Evolutionary conservation across 2,329 filamentous ascomycete genomes (phyloP), one percentile per base, ranked within the genome.

Genomic region (Aspergillus sergii): DNA sequence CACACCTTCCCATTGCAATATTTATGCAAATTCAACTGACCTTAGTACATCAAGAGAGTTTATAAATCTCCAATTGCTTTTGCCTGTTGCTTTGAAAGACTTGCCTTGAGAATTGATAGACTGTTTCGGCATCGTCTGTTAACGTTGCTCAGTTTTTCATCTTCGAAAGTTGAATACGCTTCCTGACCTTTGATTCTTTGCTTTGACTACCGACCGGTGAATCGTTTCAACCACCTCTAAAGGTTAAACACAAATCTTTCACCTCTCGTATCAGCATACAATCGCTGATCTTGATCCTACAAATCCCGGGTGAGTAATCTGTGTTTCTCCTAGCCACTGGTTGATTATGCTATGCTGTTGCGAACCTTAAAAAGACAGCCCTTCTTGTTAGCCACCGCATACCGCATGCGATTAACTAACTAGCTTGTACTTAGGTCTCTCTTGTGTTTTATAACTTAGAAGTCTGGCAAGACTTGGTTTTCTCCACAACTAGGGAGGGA

Each of bases 401-500:
- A n/a, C 9, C 21, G 9, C 28, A 11, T 51, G 28, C 28, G 26
- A 12, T 21, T 51, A 8, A 21, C 48, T 51, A 51, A 51, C 12
- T 10, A 23, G 11, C 23, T 32, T 32, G 4, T 30, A n/a, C 30
- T 16, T 28, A 51, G 48, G 10, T 51, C 48, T 50, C 26, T 34
- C 19, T 16, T 12, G 14, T 51, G 28, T 32, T 21, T n/a, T 11
- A 30, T 21, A 32, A 34, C 48, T 34, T 5, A n/a, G 48, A 32
- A 51, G 48, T 51, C 48, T 32, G 32, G 30, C 28, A 34, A 34
- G 28, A 51, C 28, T 51, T 30, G 46, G 4, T 10, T 30, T 51
- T 19, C 8, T 19, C 46, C 34, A 21, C 58, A 53, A 60, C 66
- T 78, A 83, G 69, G 28, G 32, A 50, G 69, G 28, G 43, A 45